Base-by-base conservation (phyloP, 805 yeast species). In the Candida palmyrensis region DNA sequence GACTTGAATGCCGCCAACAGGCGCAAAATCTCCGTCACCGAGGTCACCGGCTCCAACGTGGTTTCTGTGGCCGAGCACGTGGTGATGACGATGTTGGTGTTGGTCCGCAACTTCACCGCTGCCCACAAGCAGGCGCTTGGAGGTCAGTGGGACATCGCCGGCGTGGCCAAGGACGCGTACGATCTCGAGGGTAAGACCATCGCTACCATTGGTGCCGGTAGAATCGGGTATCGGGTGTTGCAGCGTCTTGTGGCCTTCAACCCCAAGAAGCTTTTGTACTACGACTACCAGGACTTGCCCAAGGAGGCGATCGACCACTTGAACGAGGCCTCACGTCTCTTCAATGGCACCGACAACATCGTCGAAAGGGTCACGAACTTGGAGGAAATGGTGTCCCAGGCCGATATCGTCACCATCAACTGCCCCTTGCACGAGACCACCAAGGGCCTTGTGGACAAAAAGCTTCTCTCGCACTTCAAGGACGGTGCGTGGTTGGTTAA, bases 31-130 rank as follows among this genome's bases (percentile, higher is more conserved):
- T 69, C 82, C 12, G 92, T 83, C 13, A 65, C 77, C 31, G 92
- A 83, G 60, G 92, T 83, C 35, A 83, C 94, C 18, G 90, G 92
- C 5, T 80, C 88, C 33, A 83, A 83, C 53, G 88, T 82, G 30
- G 73, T 71, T 15, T 79, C 88, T 11, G 92, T 83, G 29, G 90
- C 92, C 11, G 92, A 82, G 59, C 90, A 83, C 49, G 89, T 74
- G 28, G 55, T 82, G 30, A 76, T 83, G 81, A 77, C 85, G 29
- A 82, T 83, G 47, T 66, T 82, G 45, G 72, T 70, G 16, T 67
- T 82, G 47, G 80, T 83, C 23, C 73, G 88, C 53, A 83, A 83
- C 71, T 83, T 79, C 54, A 82, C 79, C 37, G 87, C 87, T 25
- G 83, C 88, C 18, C 88, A 83, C 53, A 76, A 77, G 35, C 84